A percentile compares a stretch with the other conserved stretches of the same genome.
These are phyloP conservation scores for Poterioochromonas sp. DNA, from an alignment of 352 stramenopile genomes.

Conservation along the genomic window DNA sequence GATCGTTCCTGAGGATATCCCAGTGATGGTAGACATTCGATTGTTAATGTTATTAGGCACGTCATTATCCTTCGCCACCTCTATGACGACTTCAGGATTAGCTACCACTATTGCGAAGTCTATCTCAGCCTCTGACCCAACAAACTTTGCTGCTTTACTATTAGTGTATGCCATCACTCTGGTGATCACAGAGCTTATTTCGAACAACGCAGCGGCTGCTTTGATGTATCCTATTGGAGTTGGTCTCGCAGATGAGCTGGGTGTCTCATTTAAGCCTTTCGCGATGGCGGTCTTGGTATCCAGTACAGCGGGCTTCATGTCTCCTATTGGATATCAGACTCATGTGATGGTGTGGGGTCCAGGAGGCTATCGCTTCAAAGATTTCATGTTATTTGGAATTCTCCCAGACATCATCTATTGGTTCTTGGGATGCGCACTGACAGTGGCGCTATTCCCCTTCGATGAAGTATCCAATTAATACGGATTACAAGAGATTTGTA, in stretches of 20 bases:
- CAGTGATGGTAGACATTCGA: conserved; percentile 43
- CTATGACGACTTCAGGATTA: conserved; percentile 43
- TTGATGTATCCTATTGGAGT: conserved; percentile 43
- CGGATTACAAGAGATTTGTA: too few relatives aligned
- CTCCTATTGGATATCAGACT: conserved; percentile 49
- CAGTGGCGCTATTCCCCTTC: conserved; percentile 40
- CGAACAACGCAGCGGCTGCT: conserved; percentile 47
- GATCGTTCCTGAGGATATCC: conserved; percentile 41
- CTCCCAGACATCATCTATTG: conserved; percentile 40
- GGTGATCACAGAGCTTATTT: conserved; percentile 42
- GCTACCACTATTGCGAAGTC: conserved; percentile 37
- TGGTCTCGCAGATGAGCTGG: conserved; percentile 37
- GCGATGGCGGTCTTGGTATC: conserved; percentile 40
- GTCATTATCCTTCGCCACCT: conserved; percentile 43
- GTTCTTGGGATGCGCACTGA: conserved; percentile 31
- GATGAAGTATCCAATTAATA: conserved; percentile 2
- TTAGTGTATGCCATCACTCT: conserved; percentile 46
- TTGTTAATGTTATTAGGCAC: conserved; percentile 45
- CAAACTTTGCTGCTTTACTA: conserved; percentile 34
- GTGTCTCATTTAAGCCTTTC: conserved; percentile 44
- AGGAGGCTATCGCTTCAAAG: conserved; percentile 45
- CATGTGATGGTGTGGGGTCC: conserved; percentile 48
- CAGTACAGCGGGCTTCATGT: conserved; percentile 38
- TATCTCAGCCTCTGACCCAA: conserved; percentile 38
- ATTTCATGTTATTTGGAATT: conserved; percentile 45